Base-by-base conservation (phyloP, 306 rosid species). In the Corylus heterophylla region DNA sequence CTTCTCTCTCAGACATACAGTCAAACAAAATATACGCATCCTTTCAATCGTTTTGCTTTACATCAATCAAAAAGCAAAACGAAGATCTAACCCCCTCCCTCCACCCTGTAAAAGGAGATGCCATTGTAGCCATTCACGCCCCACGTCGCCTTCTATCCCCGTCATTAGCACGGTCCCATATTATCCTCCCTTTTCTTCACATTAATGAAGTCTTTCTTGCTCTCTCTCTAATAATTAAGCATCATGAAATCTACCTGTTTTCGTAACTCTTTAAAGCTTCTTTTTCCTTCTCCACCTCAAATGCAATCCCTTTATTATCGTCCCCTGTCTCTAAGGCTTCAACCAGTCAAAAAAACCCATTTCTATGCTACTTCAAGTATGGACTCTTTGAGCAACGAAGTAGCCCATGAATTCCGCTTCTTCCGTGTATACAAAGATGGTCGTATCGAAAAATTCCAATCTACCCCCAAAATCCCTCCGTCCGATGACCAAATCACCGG, bases 381-480 rank as follows among this genome's bases (percentile, higher is more conserved):
- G 83, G 79, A 37, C 8, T 58, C 83, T 54, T 4, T 7, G 62
- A 71, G 27, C 10, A 17, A 4, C 13, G 76, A 75, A 3, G 56
- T 85, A 39, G 66, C 63, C 25, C 78, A 73, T 64, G 50, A 82
- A 4, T 82, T 86, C 54, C 54, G 63, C 80, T 79, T 86, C 73
- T 78, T 86, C 69, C 63, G 70, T 66, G 74, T 83, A 37, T 71
- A 74, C 71, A 80, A 31, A 49, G 79, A 81, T 50, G 85, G 87
- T 5, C 78, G 71, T 3, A 48, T 86, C 12, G 56, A 76, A 17
- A 17, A 74, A 11, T 71, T 56, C 82, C 37, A 2, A 14, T n/a
- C 67, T 29, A 48, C 73, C 17, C 44, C 74, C 1, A 54, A 12
- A n/a, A 61, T 76, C 22, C 78, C 81, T 14, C 78, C 90, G 5